A percentile compares a stretch with the other conserved stretches of the same genome.
phyloP scores from a whole-genome alignment of 768 basidiomycete genomes.

The Xerocomellus amylosporus region DNA sequence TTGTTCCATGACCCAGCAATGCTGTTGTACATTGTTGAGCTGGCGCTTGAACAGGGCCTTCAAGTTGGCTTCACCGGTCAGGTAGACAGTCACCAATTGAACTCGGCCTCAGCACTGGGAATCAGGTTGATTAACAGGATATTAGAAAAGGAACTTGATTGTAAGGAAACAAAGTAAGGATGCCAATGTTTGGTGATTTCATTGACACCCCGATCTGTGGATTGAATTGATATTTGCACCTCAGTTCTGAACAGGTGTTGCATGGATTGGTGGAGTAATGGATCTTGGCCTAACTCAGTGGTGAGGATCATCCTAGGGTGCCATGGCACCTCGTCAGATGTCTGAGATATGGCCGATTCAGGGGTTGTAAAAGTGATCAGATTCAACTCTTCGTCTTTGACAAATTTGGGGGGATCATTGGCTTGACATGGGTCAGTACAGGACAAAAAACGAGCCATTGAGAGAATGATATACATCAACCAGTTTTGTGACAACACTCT shows the following conservation, averaged over 20 bases:
- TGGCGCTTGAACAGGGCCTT: slow-evolving; percentile 67
- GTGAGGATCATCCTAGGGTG: slow-evolving; percentile 80
- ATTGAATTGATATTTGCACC: slow-evolving; percentile 73
- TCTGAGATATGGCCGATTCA: slow-evolving; percentile 53
- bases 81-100: slow-evolving; percentile 71
- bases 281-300: slow-evolving; percentile 92
- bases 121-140: slow-evolving; percentile 3
- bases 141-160: neutral
- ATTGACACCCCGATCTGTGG: slow-evolving; percentile 80
- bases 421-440: slow-evolving; percentile 23
- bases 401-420: slow-evolving; percentile 57
- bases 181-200: slow-evolving; percentile 78
- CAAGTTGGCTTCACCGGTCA: slow-evolving; percentile 63
- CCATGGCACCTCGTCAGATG: slow-evolving; percentile 65
- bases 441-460: neutral
- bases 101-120: slow-evolving; percentile 84
- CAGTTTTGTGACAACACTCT: slow-evolving; percentile 69
- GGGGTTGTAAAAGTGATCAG: slow-evolving; percentile 73
- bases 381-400: slow-evolving; percentile 77
- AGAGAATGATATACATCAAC: slow-evolving; percentile 59
- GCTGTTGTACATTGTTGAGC: slow-evolving; percentile 79
- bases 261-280: slow-evolving; percentile 74
- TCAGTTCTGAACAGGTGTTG: slow-evolving; percentile 71
- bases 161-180: slow-evolving; percentile 63
- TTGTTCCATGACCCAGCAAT: slow-evolving; percentile 90